Conservation (phyloP, 495 filamentous ascomycete species). For the Penicillium psychrofluorescens region DNA sequence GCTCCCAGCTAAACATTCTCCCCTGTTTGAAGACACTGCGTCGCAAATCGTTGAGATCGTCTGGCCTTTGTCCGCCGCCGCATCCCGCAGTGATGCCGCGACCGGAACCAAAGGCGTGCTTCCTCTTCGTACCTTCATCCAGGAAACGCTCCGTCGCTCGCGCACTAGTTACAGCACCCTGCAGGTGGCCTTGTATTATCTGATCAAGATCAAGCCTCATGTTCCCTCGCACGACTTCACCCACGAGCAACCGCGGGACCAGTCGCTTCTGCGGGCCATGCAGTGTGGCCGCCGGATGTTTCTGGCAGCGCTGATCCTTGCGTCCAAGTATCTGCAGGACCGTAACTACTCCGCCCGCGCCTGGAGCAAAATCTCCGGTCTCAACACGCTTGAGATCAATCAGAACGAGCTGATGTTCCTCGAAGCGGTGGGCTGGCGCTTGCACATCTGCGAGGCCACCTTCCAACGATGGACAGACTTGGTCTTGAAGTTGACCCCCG, state of each 20-base stretch:
- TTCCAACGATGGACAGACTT: constrained; percentile 92
- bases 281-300: constrained; percentile 99
- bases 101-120: constrained; percentile 61
- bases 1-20: constrained; percentile 18
- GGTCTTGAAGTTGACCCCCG: constrained; percentile 75
- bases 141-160: constrained; percentile 90
- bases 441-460: constrained; percentile 81
- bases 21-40: constrained; percentile 66
- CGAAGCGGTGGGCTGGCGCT: constrained; percentile 81
- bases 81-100: constrained; percentile 38
- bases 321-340: constrained; percentile 96
- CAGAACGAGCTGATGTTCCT: constrained; percentile 94
- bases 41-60: constrained; percentile 96
- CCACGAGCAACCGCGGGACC: constrained; percentile 76
- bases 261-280: constrained; percentile 67
- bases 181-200: constrained; percentile 93
- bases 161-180: constrained; percentile 95
- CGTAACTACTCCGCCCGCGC: constrained; percentile 94
- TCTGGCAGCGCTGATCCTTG: constrained; percentile 82
- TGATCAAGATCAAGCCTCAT: constrained; percentile 88
- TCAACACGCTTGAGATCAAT: constrained; percentile 88
- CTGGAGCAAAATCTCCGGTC: constrained; percentile 96
- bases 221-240: constrained; percentile 79
- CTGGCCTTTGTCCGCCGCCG: constrained; percentile 65
- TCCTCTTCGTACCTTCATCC: constrained; percentile 89